Percentiles rank a stretch among this genome's conserved stretches.
These are phyloP conservation scores for Phylloporus sp. DNA, from an alignment of 768 basidiomycete genomes.

Conservation along the genomic window DNA sequence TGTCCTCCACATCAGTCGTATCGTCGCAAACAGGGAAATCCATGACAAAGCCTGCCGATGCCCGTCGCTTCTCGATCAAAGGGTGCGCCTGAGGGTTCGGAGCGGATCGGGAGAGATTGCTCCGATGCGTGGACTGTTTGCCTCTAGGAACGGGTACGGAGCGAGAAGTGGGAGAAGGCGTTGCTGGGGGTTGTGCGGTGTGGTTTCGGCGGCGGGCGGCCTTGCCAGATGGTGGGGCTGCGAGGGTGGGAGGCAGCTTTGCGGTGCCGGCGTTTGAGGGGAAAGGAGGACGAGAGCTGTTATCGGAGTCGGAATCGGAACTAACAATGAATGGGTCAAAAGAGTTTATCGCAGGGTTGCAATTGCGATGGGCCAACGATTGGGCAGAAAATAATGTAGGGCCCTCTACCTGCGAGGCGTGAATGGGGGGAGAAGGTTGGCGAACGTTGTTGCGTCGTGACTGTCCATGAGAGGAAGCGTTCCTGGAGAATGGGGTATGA, in stretches of 20 bases:
- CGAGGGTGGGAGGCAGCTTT: conserved; percentile 38
- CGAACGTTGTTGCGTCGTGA: conserved; percentile 50
- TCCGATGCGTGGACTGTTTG: conserved; percentile 11
- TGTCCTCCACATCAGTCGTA: conserved; percentile 45
- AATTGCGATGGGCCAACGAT: conserved; percentile 24
- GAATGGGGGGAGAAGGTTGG: conserved; percentile 58
- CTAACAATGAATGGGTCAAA: conserved; percentile 49
- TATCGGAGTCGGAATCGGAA: conserved; percentile 39
- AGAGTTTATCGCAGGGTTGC: conserved; percentile 34
- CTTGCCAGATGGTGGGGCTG: conserved; percentile 49
- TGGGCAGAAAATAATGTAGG: conserved; percentile 23
- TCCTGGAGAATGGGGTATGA: conserved; percentile 31
- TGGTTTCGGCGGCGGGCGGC: conserved; percentile 54
- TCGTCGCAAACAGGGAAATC: conserved; percentile 74
- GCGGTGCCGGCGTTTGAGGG: conserved; percentile 10
- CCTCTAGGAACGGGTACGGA: conserved; percentile 48
- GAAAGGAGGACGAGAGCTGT: conserved; percentile 32
- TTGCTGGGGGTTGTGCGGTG: conserved; percentile 25
- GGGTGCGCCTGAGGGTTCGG: conserved; percentile 38
- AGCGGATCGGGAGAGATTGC: conserved; percentile 46
- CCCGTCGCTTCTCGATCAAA: conserved; percentile 31
- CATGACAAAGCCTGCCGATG: conserved; percentile 25
- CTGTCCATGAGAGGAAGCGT: conserved; percentile 40
- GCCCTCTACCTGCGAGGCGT: conserved; percentile 67
- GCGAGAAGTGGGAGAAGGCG: conserved; percentile 37